phyloP scores from a whole-genome alignment of 306 rosid genomes.

The Inga oerstediana region DNA sequence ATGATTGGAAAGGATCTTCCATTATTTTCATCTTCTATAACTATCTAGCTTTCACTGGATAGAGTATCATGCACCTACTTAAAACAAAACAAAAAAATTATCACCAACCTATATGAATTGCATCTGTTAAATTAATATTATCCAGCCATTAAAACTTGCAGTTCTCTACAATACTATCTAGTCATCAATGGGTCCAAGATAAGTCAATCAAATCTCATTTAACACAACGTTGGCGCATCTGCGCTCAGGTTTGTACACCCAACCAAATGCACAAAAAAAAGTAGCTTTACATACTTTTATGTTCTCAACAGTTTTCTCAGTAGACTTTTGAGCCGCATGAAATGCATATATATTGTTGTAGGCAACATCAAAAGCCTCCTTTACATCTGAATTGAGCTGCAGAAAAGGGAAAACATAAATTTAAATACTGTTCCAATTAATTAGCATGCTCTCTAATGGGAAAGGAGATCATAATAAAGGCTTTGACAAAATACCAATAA shows the following conservation, averaged over 20 bases:
- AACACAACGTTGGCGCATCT: background rate
- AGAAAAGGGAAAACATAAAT: no score
- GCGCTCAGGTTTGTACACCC: background rate
- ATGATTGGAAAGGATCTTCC: background rate
- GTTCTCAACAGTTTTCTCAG: no score
- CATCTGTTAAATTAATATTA: background rate
- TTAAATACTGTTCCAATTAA: no score
- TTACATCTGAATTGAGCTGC: no score
- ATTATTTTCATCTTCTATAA: conserved; percentile 1
- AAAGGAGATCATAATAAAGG: no score
- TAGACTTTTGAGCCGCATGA: no score
- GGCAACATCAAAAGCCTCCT: no score
- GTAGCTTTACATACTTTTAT: no score
- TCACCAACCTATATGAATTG: background rate
- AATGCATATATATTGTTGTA: no score
- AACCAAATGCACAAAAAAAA: background rate
- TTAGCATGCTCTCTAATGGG: no score
- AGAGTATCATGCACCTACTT: conserved; percentile 24
- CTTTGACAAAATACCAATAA: no score
- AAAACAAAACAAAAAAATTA: background rate
- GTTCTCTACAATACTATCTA: background rate
- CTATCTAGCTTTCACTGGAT: conserved; percentile 8
- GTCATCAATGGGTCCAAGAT: background rate
- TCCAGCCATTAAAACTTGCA: conserved; percentile 7
- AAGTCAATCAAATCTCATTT: background rate